A percentile compares a stretch with the other conserved stretches of the same genome.
phyloP scores from a whole-genome alignment of 73 alveolate species.

The Blepharisma stoltei region DNA sequence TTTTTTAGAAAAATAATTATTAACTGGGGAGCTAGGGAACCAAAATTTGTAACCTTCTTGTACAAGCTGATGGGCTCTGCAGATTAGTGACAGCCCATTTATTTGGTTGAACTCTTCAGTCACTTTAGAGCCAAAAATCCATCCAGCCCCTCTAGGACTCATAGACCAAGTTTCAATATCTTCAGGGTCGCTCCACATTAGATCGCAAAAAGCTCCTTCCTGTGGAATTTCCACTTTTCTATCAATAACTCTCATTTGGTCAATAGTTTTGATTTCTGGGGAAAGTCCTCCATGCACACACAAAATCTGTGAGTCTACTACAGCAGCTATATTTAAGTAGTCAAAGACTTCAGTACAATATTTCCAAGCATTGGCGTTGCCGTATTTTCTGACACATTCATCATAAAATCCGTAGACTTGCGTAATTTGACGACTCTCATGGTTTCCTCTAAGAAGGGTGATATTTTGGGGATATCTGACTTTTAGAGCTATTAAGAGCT shows the following conservation, averaged over 20 bases:
- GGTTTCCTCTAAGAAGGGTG: conserved; percentile 84
- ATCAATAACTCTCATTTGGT: conserved; percentile 60
- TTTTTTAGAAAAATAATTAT: no score
- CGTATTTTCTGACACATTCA: conserved; percentile 65
- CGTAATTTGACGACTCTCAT: conserved; percentile 46
- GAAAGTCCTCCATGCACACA: conserved; percentile 90
- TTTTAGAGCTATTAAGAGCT: conserved; percentile 54
- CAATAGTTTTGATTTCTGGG: conserved; percentile 59
- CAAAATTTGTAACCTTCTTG: conserved; percentile 83
- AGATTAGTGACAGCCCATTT: conserved; percentile 70
- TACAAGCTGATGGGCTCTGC: conserved; percentile 88
- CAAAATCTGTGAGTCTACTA: conserved; percentile 61
- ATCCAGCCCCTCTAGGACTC: conserved; percentile 72
- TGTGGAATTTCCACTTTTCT: conserved; percentile 71
- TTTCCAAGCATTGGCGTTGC: conserved; percentile 61
- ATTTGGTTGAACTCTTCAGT: conserved; percentile 76
- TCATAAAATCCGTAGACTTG: neutral
- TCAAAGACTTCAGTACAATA: conserved; percentile 77
- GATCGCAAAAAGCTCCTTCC: conserved; percentile 75
- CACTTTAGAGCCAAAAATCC: conserved; percentile 73
- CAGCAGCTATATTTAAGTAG: conserved; percentile 62
- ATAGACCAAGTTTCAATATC: conserved; percentile 70
- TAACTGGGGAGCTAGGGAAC: no score
- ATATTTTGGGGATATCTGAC: conserved; percentile 57
- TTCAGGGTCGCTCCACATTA: conserved; percentile 87